Percentiles rank a stretch among this genome's conserved stretches.
Evolutionary conservation across 805 yeast genomes (phyloP).

Genomic region (Saccharomycodes ludwigii): DNA sequence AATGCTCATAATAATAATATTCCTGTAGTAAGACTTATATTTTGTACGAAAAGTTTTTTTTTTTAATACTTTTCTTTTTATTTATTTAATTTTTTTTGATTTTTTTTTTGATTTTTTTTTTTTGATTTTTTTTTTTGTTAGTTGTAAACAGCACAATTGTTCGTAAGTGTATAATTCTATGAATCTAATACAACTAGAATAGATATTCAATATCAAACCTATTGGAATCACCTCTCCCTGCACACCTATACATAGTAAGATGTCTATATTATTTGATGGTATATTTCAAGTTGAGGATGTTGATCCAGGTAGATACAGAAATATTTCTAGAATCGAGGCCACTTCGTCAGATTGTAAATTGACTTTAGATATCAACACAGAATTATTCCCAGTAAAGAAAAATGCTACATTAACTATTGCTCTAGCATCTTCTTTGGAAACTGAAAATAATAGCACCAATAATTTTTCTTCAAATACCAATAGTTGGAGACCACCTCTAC

Average conservation of each 20-base stretch:
- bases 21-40: too few relatives aligned
- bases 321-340: conserved; percentile 80
- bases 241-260: neutral
- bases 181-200: too few relatives aligned
- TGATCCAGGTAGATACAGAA: conserved; percentile 84
- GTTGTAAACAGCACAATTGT: too few relatives aligned
- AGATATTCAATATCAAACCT: too few relatives aligned
- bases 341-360: conserved; percentile 66
- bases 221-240: too few relatives aligned
- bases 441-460: conserved; percentile 37
- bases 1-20: too few relatives aligned
- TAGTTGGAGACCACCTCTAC: conserved; percentile 50
- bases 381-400: conserved; percentile 71
- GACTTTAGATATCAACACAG: conserved; percentile 83
- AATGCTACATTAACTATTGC: conserved; percentile 78
- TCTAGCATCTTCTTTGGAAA: conserved; percentile 59
- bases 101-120: too few relatives aligned
- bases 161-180: too few relatives aligned
- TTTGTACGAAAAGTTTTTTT: too few relatives aligned
- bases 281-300: conserved; percentile 75
- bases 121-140: too few relatives aligned
- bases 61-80: too few relatives aligned
- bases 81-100: too few relatives aligned
- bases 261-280: conserved; percentile 72
- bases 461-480: conserved; percentile 19